Conservation (phyloP, 1,284 basidiomycete species). For the Heterobasidion annosum region DNA sequence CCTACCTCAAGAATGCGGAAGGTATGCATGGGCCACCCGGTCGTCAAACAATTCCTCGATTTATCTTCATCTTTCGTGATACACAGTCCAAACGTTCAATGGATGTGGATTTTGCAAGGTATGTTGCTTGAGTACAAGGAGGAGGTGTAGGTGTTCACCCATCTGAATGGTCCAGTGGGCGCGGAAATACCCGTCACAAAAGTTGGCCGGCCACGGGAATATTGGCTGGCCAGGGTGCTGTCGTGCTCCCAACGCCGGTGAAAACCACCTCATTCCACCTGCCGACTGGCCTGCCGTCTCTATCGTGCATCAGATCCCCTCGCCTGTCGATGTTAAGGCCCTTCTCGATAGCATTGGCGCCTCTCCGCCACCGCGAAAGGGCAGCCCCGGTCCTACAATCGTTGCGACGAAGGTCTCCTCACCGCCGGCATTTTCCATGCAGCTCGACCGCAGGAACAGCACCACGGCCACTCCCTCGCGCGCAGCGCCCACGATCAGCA, state of each 20-base stretch:
- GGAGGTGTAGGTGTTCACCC: slow-evolving; percentile 15
- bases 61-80: slow-evolving; percentile 9
- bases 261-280: slow-evolving; percentile 51
- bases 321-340: slow-evolving; percentile 60
- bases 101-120: slow-evolving; percentile 85
- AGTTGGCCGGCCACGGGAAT: slow-evolving; percentile 49
- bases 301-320: slow-evolving; percentile 57
- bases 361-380: slow-evolving; percentile 10
- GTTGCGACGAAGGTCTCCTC: slow-evolving; percentile 15
- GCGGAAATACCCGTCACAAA: slow-evolving; percentile 41
- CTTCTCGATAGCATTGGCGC: slow-evolving; percentile 44
- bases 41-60: slow-evolving; percentile 6
- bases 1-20: slow-evolving; percentile 75
- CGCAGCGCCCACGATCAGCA: slow-evolving; percentile 13
- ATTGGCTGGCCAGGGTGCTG: slow-evolving; percentile 80
- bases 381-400: slow-evolving; percentile 10
- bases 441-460: slow-evolving; percentile 39
- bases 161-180: slow-evolving; percentile 48
- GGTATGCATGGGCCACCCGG: slow-evolving; percentile 32
- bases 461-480: slow-evolving; percentile 20
- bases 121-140: slow-evolving; percentile 16
- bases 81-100: slow-evolving; percentile 66
- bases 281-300: slow-evolving; percentile 78
- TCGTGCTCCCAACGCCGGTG: slow-evolving; percentile 50
- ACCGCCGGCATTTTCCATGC: slow-evolving; percentile 26